These are phyloP conservation scores for Fragilariopsis cylindrus DNA, from an alignment of 108 stramenopile species.

Conservation along the genomic window DNA sequence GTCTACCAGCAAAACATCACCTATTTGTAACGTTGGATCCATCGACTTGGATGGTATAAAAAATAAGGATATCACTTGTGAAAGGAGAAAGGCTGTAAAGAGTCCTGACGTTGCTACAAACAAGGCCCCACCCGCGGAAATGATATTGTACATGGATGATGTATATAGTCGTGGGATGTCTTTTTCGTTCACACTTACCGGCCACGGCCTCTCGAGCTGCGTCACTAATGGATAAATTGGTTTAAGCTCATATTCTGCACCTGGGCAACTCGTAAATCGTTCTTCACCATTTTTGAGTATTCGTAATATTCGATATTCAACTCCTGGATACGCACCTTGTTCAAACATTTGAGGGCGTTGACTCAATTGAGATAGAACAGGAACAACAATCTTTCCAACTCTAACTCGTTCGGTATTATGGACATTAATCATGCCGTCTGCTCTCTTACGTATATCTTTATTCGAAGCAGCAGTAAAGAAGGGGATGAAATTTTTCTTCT, in stretches of 20 bases:
- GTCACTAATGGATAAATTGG: slow-evolving; percentile 65
- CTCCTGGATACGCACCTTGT: slow-evolving; percentile 53
- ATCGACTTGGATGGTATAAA: slow-evolving; percentile 60
- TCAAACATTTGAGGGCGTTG: slow-evolving; percentile 51
- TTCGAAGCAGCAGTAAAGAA: slow-evolving; percentile 19
- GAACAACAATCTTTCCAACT: slow-evolving; percentile 52
- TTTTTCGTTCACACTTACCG: slow-evolving; percentile 47
- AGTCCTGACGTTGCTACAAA: slow-evolving; percentile 53
- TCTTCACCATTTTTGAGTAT: slow-evolving; percentile 38
- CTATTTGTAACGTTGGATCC: slow-evolving; percentile 58
- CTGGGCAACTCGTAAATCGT: slow-evolving; percentile 39
- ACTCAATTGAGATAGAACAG: slow-evolving; percentile 28
- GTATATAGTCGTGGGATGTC: slow-evolving; percentile 60
- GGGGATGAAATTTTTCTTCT: neutral
- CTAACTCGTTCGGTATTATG: slow-evolving; percentile 32
- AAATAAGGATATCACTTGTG: slow-evolving; percentile 53
- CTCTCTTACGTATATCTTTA: slow-evolving; percentile 22
- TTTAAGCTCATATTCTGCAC: slow-evolving; percentile 52
- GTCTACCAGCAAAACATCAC: slow-evolving; percentile 69
- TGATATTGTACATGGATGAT: slow-evolving; percentile 58
- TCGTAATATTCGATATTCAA: slow-evolving; percentile 54
- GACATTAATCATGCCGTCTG: slow-evolving; percentile 1
- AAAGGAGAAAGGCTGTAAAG: slow-evolving; percentile 44
- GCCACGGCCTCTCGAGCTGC: slow-evolving; percentile 67
- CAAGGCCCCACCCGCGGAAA: slow-evolving; percentile 48